Evolutionary conservation across 1,139 yeast species (phyloP).

Genomic region (Magnusiomyces clavatus): DNA sequence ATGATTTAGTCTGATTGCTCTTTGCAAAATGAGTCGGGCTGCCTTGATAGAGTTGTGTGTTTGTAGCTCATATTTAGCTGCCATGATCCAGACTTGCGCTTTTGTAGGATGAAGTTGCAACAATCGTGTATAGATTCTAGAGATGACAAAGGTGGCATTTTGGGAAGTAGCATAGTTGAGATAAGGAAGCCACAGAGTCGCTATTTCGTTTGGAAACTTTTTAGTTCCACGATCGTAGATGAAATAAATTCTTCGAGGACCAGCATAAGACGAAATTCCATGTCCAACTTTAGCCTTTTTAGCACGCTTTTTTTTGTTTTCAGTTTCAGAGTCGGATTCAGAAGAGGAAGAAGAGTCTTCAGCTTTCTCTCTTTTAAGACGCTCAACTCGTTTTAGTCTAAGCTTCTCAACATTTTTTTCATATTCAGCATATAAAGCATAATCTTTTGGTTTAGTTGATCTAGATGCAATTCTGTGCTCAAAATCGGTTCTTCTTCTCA

Average conservation of each 20-base stretch:
- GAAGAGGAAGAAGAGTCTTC: slow-evolving; percentile 15
- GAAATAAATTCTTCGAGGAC: slow-evolving; percentile 71
- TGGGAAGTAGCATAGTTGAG: slow-evolving; percentile 64
- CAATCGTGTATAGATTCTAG: slow-evolving; percentile 69
- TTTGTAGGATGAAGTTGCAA: slow-evolving; percentile 87
- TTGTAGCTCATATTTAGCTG: slow-evolving; percentile 91
- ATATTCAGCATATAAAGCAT: slow-evolving; percentile 68
- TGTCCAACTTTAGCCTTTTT: slow-evolving; percentile 35
- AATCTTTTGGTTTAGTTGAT: slow-evolving; percentile 74
- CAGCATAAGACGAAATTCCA: slow-evolving; percentile 75
- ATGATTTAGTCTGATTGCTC: slow-evolving; percentile 69
- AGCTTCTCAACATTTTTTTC: slow-evolving; percentile 76
- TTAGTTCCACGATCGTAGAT: slow-evolving; percentile 78
- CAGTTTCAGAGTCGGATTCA: slow-evolving; percentile 12
- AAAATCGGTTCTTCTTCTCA: slow-evolving; percentile 91
- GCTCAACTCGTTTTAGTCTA: slow-evolving; percentile 59
- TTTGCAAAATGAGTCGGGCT: slow-evolving; percentile 78
- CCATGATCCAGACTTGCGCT: slow-evolving; percentile 86
- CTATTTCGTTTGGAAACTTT: slow-evolving; percentile 70
- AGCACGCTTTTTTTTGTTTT: not conserved
- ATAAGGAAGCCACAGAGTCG: slow-evolving; percentile 65
- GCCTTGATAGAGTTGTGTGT: slow-evolving; percentile 82
- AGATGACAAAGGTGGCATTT: slow-evolving; percentile 74
- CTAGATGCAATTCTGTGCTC: slow-evolving; percentile 86
- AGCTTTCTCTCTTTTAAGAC: slow-evolving; percentile 38